Base-by-base conservation (phyloP, 352 stramenopile species). In the Phytopythium montanum region DNA sequence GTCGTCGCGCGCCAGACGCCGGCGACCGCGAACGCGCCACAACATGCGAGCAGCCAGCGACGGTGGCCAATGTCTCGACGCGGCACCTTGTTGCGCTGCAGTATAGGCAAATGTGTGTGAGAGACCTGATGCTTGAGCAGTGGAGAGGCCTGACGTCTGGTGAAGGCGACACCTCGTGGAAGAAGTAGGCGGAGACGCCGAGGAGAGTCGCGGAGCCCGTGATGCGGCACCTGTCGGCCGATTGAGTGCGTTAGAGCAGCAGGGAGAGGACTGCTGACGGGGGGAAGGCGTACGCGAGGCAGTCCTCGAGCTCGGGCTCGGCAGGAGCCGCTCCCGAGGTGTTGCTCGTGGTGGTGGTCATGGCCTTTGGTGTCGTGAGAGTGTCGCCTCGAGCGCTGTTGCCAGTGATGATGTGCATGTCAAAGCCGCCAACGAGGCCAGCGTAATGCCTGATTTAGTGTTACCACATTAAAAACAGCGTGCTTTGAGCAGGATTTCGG, bases 41-140 rank as follows among this genome's bases (percentile, higher is more conserved):
- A 76, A 48, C 77, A 90, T 9, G 60, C 62, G 16, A 88, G 62
- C 56, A 90, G 61, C 80, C 80, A 90, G 3, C 73, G 77, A 1
- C 78, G 77, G 58, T 90, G 73, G 58, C 67, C 68, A 2, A 78
- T 31, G 38, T 90, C 70, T 10, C 66, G 66, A 1, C 48, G 59
- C 10, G 71, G 64, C 36, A 87, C 28, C 58, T 87, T 85, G 33
- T 53, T 68, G 39, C 72, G 68, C 77, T 87, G 42, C 1, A 13
- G 46, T 0, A 31, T 34, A 21, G n/a, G 42, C 31, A 34, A 5
- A 34, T 9, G 31, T 10, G 9, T 9, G 31, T 34, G 5, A 34
- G 31, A 34, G 31, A 5, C 31, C 9, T 9, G 31, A 34, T 5
- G 5, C 5, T 5, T 34, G 31, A 34, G 9, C 9, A 9, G 31